These are phyloP conservation scores for Drechslerella dactyloides DNA, from an alignment of 2,329 filamentous ascomycete species.

Conservation along the genomic window DNA sequence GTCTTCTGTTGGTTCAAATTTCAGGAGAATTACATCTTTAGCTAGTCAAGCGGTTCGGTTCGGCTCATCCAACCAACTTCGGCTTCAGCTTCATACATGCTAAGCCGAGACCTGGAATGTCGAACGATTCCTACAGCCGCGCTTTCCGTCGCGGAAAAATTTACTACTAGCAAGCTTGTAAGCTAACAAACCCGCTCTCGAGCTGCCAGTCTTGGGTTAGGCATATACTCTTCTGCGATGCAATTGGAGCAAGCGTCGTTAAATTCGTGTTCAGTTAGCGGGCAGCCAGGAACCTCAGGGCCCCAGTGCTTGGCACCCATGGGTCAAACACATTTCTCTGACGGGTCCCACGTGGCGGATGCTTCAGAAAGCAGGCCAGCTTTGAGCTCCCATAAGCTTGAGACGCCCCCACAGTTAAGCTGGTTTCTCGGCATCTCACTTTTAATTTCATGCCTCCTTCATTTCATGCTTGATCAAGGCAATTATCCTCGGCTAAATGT, in stretches of 20 bases:
- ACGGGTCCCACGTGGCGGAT: slow-evolving; percentile 47
- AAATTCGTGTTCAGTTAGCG: slow-evolving; percentile 33
- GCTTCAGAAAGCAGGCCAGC: slow-evolving; percentile 27
- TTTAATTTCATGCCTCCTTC: slow-evolving; percentile 36
- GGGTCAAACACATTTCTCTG: slow-evolving; percentile 22
- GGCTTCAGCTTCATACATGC: slow-evolving; percentile 41
- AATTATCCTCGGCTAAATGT: slow-evolving; percentile 50
- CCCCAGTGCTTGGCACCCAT: slow-evolving; percentile 21
- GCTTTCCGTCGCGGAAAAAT: slow-evolving; percentile 26
- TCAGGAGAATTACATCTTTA: slow-evolving; percentile 1
- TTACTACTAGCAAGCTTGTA: no score
- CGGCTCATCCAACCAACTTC: slow-evolving; percentile 24
- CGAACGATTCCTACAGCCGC: slow-evolving; percentile 26
- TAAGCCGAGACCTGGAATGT: slow-evolving; percentile 28
- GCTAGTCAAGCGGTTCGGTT: slow-evolving; percentile 30
- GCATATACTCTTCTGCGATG: background rate
- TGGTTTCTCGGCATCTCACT: slow-evolving; percentile 41
- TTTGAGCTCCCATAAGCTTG: slow-evolving; percentile 18
- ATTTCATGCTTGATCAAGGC: slow-evolving; percentile 37
- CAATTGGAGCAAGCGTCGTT: slow-evolving; percentile 14
- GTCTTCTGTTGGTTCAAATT: background rate
- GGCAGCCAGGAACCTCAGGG: slow-evolving; percentile 17
- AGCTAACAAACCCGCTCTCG: background rate
- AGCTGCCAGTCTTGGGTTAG: background rate
- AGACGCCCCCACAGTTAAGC: slow-evolving; percentile 48